These are phyloP conservation scores for Ceratocystis lukuohia DNA, from an alignment of 2,329 filamentous ascomycete species.

Conservation along the genomic window DNA sequence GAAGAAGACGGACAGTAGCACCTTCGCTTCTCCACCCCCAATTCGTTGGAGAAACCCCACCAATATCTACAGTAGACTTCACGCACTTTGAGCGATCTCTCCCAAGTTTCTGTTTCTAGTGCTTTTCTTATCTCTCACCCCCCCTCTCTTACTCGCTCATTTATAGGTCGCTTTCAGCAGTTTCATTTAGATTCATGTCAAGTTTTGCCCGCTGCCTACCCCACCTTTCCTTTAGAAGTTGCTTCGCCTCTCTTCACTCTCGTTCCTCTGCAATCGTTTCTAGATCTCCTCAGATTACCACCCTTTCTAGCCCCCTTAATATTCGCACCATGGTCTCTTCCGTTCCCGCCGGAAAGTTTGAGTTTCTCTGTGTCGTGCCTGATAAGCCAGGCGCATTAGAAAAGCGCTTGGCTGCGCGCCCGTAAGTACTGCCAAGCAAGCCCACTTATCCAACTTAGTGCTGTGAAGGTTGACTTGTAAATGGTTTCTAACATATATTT, in stretches of 20 bases:
- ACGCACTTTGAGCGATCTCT: too few species aligned
- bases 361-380: constrained; percentile 57
- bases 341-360: constrained; percentile 32
- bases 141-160: too few species aligned
- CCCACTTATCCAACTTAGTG: not conserved
- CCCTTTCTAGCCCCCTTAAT: not conserved
- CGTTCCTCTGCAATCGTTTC: not conserved
- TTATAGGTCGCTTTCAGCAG: not conserved
- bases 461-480: not conserved
- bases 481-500: not conserved
- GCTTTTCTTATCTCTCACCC: too few species aligned
- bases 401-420: constrained; percentile 48
- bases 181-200: not conserved
- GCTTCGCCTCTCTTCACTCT: not conserved
- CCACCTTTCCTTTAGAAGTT: not conserved
- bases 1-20: too few species aligned
- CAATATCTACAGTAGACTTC: too few species aligned
- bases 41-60: too few species aligned
- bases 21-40: too few species aligned
- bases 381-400: constrained; percentile 47
- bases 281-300: not conserved
- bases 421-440: constrained; percentile 32
- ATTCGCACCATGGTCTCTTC: constrained; percentile 24
- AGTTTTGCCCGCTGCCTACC: not conserved
- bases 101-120: too few species aligned